Conservation (phyloP, 148 eudicot species). For the Fagopyrum tataricum region DNA sequence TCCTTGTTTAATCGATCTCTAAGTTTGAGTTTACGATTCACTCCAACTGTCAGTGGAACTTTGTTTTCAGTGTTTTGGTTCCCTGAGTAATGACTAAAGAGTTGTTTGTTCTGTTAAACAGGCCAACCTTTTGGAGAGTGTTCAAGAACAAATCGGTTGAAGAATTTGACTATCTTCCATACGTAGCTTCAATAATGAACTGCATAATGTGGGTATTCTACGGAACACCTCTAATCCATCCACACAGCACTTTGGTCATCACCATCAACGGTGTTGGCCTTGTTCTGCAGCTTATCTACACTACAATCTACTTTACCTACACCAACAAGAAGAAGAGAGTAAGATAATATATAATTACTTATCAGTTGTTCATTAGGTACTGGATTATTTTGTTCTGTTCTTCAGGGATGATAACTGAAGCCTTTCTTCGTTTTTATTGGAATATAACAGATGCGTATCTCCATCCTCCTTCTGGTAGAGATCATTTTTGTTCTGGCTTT, state of each 20-base stretch:
- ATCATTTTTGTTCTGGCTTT: slow-evolving; percentile 7
- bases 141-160: too few relatives aligned
- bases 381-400: background rate
- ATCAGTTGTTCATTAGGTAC: too few relatives aligned
- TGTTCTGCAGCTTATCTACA: slow-evolving; percentile 24
- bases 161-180: too few relatives aligned
- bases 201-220: too few relatives aligned
- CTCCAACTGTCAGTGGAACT: background rate
- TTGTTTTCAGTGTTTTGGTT: background rate
- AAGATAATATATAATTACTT: background rate
- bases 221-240: too few relatives aligned
- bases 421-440: too few relatives aligned
- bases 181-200: too few relatives aligned
- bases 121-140: too few relatives aligned
- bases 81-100: background rate
- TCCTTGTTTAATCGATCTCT: slow-evolving; percentile 4
- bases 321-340: slow-evolving; percentile 26
- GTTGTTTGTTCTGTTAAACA: slow-evolving; percentile 18
- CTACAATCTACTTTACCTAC: slow-evolving; percentile 21
- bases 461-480: slow-evolving; percentile 11
- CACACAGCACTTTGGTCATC: too few relatives aligned
- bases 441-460: slow-evolving; percentile 17
- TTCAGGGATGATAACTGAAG: background rate
- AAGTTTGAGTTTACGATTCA: background rate
- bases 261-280: slow-evolving; percentile 40